phyloP scores from a whole-genome alignment of 1,284 basidiomycete species.

The Peniophora sp. region DNA sequence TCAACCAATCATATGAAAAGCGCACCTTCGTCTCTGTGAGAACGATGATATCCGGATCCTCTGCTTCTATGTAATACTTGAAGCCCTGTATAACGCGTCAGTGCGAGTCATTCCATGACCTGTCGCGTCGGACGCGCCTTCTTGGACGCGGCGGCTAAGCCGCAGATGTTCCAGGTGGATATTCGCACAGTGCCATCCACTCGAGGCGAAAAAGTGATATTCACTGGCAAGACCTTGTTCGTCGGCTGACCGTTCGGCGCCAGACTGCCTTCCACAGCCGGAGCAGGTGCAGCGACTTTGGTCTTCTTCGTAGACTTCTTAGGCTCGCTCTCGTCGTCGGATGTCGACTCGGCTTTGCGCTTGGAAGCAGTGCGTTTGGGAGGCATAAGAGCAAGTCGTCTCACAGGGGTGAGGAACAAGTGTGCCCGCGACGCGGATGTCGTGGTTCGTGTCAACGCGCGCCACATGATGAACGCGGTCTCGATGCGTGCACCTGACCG shows the following conservation, averaged over 20 bases:
- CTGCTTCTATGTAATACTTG: constrained; percentile 71
- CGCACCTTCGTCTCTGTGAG: constrained; percentile 76
- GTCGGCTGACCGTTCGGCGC: constrained; percentile 51
- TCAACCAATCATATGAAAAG: not conserved
- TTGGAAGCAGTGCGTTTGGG: constrained; percentile 24
- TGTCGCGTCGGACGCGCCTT: constrained; percentile 39
- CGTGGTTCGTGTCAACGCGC: too few species aligned
- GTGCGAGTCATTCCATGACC: not conserved
- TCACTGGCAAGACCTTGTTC: constrained; percentile 64
- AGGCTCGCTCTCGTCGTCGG: constrained; percentile 14
- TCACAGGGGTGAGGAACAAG: not conserved
- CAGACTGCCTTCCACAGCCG: not conserved
- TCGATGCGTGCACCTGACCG: too few species aligned
- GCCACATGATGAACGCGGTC: too few species aligned
- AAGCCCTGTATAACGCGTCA: constrained; percentile 49
- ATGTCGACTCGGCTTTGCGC: constrained; percentile 15
- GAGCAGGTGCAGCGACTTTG: constrained; percentile 8
- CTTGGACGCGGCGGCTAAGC: constrained; percentile 59
- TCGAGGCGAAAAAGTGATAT: constrained; percentile 51
- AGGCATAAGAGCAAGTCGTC: constrained; percentile 19
- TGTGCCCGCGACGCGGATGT: too few species aligned
- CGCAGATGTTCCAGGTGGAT: constrained; percentile 70
- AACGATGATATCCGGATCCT: constrained; percentile 75
- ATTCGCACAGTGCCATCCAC: constrained; percentile 44
- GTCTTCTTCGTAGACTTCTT: constrained; percentile 12